Conservation (phyloP, 2,329 filamentous ascomycete species). For the Ceratocystis ficicola region DNA sequence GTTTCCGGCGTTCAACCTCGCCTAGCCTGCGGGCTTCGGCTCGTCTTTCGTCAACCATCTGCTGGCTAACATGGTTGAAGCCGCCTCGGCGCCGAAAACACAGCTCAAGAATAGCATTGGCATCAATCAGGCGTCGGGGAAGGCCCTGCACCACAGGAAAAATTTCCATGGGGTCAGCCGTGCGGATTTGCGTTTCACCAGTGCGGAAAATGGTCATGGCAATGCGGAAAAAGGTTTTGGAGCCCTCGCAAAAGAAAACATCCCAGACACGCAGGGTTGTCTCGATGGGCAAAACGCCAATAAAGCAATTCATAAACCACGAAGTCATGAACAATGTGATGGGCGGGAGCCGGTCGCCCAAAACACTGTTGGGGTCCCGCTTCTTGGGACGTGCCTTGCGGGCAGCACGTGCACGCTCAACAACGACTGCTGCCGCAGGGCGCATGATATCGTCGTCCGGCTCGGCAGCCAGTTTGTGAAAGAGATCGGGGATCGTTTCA, state of each 20-base stretch:
- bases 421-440: constrained; percentile 26
- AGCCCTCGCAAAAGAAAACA: constrained; percentile 88
- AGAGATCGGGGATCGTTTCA: constrained; percentile 70
- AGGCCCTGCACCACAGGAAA: constrained; percentile 87
- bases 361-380: constrained; percentile 32
- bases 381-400: constrained; percentile 28
- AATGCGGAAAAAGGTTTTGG: constrained; percentile 84
- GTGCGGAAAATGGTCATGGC: constrained; percentile 84
- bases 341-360: constrained; percentile 57
- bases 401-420: constrained; percentile 23
- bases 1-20: constrained; percentile 32
- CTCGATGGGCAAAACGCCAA: constrained; percentile 84
- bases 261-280: constrained; percentile 90
- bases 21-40: constrained; percentile 51
- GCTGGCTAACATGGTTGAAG: constrained; percentile 70
- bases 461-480: constrained; percentile 76
- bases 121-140: constrained; percentile 68
- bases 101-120: constrained; percentile 67
- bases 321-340: constrained; percentile 87
- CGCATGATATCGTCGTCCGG: constrained; percentile 41
- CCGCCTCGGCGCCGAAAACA: constrained; percentile 71
- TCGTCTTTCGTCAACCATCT: constrained; percentile 64
- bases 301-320: constrained; percentile 97
- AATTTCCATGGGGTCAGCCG: constrained; percentile 86
- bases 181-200: constrained; percentile 67